Evolutionary conservation across 2,329 filamentous ascomycete genomes (phyloP), one percentile per base, ranked within the genome.

Genomic region (Calonectria ilicicola): DNA sequence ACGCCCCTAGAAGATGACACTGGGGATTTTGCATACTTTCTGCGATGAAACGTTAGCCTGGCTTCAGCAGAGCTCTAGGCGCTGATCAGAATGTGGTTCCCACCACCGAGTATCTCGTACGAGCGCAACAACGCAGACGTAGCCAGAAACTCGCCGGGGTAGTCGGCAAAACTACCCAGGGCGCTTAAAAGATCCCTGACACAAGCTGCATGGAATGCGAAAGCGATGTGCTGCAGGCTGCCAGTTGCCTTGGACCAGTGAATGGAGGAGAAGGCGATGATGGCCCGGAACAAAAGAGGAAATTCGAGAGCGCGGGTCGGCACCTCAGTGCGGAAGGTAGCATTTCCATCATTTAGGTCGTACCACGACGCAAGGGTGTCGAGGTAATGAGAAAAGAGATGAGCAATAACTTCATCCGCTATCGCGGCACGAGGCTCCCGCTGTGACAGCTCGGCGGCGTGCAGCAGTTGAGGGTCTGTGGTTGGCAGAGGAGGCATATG

Each of bases 301-400:
- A 51, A 51, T 29, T 38, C 32, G 5, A 65, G 62, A 26, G 62
- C 62, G 27, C 44, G 62, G 44, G 12, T 26, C 2, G 62, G 44
- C 9, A 51, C 40, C 44, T 38, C 62, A 51, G 46, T 65, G 29
- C 62, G 62, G 62, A 65, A 65, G 62, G 62, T 65, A 6, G 62
- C 62, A 65, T 65, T 49, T 51, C 27, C 62, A 51, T 49, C 62
- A 27, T 65, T 65, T 3, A 51, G 23, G 62, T 65, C 44, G 44
- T 65, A 65, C 62, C 44, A 51, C 26, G 62, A 26, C n/a, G 62
- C 62, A 51, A 65, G 62, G 62, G 62, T 51, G 44, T 38, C 32
- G 14, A 65, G 44, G 44, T 65, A 65, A 17, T 49, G 44, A 3
- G 62, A 65, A 29, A 65, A 64, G 6, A 58, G 35, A 40, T 58